phyloP scores from a whole-genome alignment of 2,329 filamentous ascomycete species.

The Pseudopyrenochaeta lycopersici region DNA sequence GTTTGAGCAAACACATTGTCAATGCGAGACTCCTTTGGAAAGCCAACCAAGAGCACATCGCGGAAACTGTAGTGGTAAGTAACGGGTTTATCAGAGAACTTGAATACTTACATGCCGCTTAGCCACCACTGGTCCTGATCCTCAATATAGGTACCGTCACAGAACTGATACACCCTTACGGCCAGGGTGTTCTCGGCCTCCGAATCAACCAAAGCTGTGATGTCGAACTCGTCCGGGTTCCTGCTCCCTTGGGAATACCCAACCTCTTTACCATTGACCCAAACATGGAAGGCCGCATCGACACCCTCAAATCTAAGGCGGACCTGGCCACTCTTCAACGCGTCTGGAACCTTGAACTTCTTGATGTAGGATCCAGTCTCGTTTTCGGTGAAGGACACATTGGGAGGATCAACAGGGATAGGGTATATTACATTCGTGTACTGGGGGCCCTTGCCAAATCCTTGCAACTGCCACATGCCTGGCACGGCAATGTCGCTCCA shows the following conservation, averaged over 20 bases:
- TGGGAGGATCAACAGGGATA: slow-evolving; percentile 71
- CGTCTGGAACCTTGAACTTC: slow-evolving; percentile 62
- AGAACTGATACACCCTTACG: slow-evolving; percentile 76
- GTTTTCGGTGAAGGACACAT: slow-evolving; percentile 68
- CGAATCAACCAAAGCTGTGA: slow-evolving; percentile 61
- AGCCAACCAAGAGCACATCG: slow-evolving; percentile 69
- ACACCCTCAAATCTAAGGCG: slow-evolving; percentile 76
- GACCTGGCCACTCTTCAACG: slow-evolving; percentile 63
- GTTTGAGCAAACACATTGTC: slow-evolving; percentile 68
- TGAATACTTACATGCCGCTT: slow-evolving; percentile 56
- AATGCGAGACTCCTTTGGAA: slow-evolving; percentile 61
- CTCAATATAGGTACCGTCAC: slow-evolving; percentile 74
- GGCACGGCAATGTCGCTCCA: slow-evolving; percentile 69
- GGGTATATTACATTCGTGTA: slow-evolving; percentile 75
- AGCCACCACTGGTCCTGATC: slow-evolving; percentile 76
- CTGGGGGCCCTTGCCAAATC: slow-evolving; percentile 68
- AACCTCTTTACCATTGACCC: slow-evolving; percentile 69
- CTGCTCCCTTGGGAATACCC: slow-evolving; percentile 75
- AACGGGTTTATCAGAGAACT: neutral
- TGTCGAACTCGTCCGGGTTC: slow-evolving; percentile 75
- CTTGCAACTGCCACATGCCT: slow-evolving; percentile 75
- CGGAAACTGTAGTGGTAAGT: slow-evolving; percentile 65
- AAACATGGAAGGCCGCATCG: slow-evolving; percentile 75
- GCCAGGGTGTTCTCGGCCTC: slow-evolving; percentile 63
- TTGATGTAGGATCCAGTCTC: slow-evolving; percentile 71